These are phyloP conservation scores for Endoconidiophora polonica DNA, from an alignment of 2,329 filamentous ascomycete species.

Conservation along the genomic window DNA sequence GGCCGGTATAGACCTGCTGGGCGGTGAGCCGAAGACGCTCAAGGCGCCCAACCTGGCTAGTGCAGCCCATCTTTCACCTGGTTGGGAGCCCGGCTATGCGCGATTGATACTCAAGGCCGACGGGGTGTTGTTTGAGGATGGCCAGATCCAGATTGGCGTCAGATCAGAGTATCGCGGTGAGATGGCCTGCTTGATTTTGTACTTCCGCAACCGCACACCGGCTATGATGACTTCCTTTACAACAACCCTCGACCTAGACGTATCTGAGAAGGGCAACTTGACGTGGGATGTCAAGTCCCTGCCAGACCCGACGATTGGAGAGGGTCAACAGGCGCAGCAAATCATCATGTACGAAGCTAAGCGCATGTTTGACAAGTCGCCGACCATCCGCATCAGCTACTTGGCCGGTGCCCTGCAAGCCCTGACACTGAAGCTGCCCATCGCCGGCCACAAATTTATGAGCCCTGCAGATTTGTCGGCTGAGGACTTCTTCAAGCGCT, in stretches of 20 bases:
- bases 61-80: constrained; percentile 79
- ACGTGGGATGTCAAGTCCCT: constrained; percentile 78
- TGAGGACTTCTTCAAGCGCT: constrained; percentile 97
- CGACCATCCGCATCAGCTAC: constrained; percentile 88
- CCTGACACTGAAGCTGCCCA: constrained; percentile 75
- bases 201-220: constrained; percentile 88
- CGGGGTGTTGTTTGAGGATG: constrained; percentile 86
- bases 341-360: constrained; percentile 89
- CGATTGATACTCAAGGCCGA: constrained; percentile 63
- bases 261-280: constrained; percentile 45
- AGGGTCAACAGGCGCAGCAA: constrained; percentile 70
- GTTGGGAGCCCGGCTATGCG: constrained; percentile 85
- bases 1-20: constrained; percentile 63
- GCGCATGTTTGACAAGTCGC: constrained; percentile 62
- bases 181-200: constrained; percentile 86
- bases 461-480: constrained; percentile 69
- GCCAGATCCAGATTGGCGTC: constrained; percentile 80
- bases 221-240: constrained; percentile 80
- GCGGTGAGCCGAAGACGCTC: constrained; percentile 37
- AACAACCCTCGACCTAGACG: constrained; percentile 74
- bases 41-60: constrained; percentile 76
- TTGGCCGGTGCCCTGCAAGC: constrained; percentile 86
- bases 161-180: constrained; percentile 91
- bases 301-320: constrained; percentile 62
- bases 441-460: constrained; percentile 92